Base-by-base conservation (phyloP, 163 green algal genomes). In the Prototheca wickerhamii region DNA sequence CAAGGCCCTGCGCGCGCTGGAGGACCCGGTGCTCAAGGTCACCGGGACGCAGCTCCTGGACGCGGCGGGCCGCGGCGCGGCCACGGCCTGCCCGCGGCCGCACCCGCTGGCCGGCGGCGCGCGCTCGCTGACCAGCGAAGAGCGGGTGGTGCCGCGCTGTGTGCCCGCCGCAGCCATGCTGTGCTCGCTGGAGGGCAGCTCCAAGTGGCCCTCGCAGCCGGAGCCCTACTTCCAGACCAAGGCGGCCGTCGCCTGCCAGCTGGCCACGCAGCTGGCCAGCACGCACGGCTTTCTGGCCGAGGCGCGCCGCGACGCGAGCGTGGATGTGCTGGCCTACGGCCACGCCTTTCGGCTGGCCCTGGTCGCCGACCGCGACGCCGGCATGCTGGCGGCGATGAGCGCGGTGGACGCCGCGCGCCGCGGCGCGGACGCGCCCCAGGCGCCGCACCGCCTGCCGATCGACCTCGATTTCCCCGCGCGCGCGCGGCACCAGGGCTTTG, bases 101-200 rank as follows among this genome's bases (percentile, higher is more conserved):
- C 86, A 94, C 67, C 81, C 80, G n/a, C 70, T 91, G 46, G 79
- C 81, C n/a, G 80, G 79, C 0, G 73, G 42, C 23, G 49, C n/a
- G 63, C n/a, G 61, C 49, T 3, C 42, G 50, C 21, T 31, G 54
- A 59, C 42, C 40, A 56, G 44, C 30, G 54, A 10, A 2, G 5
- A 32, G 15, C 52, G 50, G n/a, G n/a, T 49, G 12, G 61, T 93
- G 56, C 65, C 84, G 0, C 77, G 88, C 35, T 91, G 84, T 60
- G 42, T 95, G 69, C 69, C 87, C n/a, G 70, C 87, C 0, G 46
- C 91, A 6, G 83, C 89, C 52, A 44, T 95, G 51, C 66, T 92
- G 49, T 86, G 90, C 63, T 79, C 89, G 58, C 67, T 95, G 59
- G 88, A 94, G 65, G 79, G 80, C 51, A 90, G 86, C 66, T 87